Base-by-base conservation (phyloP, 352 stramenopile genomes). In the Thalassiosira livingstoniorum region DNA sequence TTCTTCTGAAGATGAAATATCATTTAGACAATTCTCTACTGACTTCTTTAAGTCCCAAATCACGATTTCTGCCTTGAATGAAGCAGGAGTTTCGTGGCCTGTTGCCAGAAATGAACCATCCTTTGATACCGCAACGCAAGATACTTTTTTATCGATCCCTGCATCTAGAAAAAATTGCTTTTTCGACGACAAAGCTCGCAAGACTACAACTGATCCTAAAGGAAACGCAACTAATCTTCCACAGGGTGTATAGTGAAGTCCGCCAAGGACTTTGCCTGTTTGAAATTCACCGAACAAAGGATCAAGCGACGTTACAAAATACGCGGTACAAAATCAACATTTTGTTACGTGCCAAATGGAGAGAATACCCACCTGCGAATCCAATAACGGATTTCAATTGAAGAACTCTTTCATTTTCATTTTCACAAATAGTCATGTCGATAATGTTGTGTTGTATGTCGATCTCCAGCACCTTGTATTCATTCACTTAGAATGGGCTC, bases 11-110 rank as follows among this genome's bases (percentile, higher is more conserved):
- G 51, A 60, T 58, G 42, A 25, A 32, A 74, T 51, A 51, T 89
- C 92, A 47, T 90, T 92, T n/a, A 91, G 76, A 51, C 84, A 80
- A 42, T 92, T 79, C 23, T 87, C 79, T 2, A 96, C 97, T 7
- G 96, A 96, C 57, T 92, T 91, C 7, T 91, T 87, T 0, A 99
- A 88, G 82, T 99, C 95, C 97, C 97, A 99, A 29, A 99, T 87
- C 51, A 98, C 93, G n/a, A 98, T 90, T 25, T 97, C 95, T 51
- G 96, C 96, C 86, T 98, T 98, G 45, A 97, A 96, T n/a, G 96
- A 94, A 75, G 94, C 96, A 65, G 97, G 96, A 77, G 92, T 96
- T 78, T 96, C 90, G 84, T 98, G 97, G 37, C 97, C 96, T 0
- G 92, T 96, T 42, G 96, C 96, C 45, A 98, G 90, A 37, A 90